Evolutionary conservation across 1,284 basidiomycete species (phyloP).

Genomic region (Moesziomyces sp.): DNA sequence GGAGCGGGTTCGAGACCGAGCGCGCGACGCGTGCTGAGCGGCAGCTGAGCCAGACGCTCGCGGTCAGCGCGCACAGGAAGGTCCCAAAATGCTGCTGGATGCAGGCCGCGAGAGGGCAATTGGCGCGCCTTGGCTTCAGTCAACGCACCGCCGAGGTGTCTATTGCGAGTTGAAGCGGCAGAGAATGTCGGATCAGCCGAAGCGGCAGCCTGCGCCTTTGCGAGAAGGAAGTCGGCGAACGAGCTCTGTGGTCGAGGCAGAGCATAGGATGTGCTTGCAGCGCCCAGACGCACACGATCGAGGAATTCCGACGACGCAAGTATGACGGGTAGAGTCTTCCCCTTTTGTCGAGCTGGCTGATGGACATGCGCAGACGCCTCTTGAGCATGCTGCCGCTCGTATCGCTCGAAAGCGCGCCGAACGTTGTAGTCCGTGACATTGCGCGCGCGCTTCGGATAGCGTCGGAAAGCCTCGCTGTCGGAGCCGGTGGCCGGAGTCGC

Average conservation of each 20-base stretch:
- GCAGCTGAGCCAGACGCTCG: conserved; percentile 4
- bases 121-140: conserved; percentile 9
- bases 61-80: conserved; percentile 14
- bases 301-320: conserved; percentile 17
- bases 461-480: conserved; percentile 22
- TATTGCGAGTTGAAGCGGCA: conserved; percentile 3
- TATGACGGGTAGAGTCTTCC: conserved; percentile 2
- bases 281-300: conserved; percentile 15
- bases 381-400: conserved; percentile 1
- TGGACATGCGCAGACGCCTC: not conserved
- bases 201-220: conserved; percentile 4
- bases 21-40: conserved; percentile 21
- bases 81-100: conserved; percentile 2
- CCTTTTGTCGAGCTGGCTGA: conserved; percentile 1
- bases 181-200: not conserved
- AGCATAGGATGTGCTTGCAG: not conserved
- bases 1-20: conserved; percentile 9
- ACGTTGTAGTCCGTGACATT: conserved; percentile 38
- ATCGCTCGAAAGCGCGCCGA: conserved; percentile 20
- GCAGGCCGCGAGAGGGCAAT: not conserved
- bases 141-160: not conserved
- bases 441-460: conserved; percentile 32
- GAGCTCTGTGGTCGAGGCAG: not conserved
- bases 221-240: conserved; percentile 18
- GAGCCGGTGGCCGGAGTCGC: conserved; percentile 11